Evolutionary conservation across 2,329 filamentous ascomycete genomes (phyloP), one percentile per base, ranked within the genome.

Genomic region (Aotearoamyces nothofagi): DNA sequence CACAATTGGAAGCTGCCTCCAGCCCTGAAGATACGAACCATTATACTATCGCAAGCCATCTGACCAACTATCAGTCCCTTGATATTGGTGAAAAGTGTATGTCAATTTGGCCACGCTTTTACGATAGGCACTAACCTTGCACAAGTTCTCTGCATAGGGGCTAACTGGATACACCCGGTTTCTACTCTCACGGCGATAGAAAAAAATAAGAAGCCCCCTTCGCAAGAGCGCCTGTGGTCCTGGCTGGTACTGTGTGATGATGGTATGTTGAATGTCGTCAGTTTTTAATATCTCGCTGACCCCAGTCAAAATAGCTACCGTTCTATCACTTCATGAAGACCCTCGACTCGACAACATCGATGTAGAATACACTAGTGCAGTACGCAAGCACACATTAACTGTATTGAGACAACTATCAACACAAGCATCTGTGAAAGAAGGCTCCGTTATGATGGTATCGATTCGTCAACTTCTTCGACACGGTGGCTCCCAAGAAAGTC

Each of bases 1-100:
- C 15, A 6, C 5, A 6, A 9, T 9, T 8, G 15, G 26, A 14
- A 27, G 26, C 9, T 14, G 6, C 9, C 9, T 27, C 11, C 9
- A 15, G 10, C 23, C 13, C 23, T 15, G 23, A 25, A 15, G 27
- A 13, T 7, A n/a, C 39, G 23, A 56, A 33, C 40, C 53, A 36
- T 41, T 62, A 35, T 55, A 55, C 35, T 27, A 68, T 82, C 23
- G 66, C 77, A 5, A 63, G 78, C 36, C 66, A 75, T 31, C 74
- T 80, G n/a, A 77, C 77, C 59, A 78, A 82, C 46, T 84, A 78
- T 49, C 75, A 72, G 9, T 77, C 76, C 1, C 66, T 80, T 9
- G 78, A 84, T 41, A 67, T 75, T 47, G 78, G 76, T 0, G 54
- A 61, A 10, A 62, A 60, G 46, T 80, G 76, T 71, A 54, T 42